Conservation (phyloP, 345 rosid species). For the Mallotus nudiflorus region DNA sequence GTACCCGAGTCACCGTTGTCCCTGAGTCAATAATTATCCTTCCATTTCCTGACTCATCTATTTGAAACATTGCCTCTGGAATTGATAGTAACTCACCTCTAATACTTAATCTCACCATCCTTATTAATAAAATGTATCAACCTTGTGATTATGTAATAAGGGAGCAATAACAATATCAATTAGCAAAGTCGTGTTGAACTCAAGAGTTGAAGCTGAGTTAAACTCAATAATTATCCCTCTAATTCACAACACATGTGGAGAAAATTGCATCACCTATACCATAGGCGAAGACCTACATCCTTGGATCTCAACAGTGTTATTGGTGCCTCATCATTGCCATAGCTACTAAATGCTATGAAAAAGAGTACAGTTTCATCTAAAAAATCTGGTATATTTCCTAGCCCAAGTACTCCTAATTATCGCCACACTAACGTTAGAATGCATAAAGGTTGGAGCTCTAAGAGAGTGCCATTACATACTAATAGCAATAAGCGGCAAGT, state of each 20-base stretch:
- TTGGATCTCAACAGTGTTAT: slow-evolving; percentile 68
- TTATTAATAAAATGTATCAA: slow-evolving; percentile 78
- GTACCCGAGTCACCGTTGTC: slow-evolving; percentile 80
- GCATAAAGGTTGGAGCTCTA: slow-evolving; percentile 98
- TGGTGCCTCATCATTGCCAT: slow-evolving; percentile 60
- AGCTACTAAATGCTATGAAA: slow-evolving; percentile 52
- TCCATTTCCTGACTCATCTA: slow-evolving; percentile 69
- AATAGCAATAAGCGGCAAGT: slow-evolving; percentile 56
- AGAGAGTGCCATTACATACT: slow-evolving; percentile 68
- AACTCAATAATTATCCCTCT: too few species aligned
- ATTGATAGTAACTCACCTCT: slow-evolving; percentile 58
- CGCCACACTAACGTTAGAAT: slow-evolving; percentile 48
- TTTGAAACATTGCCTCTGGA: slow-evolving; percentile 51
- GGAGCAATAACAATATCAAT: slow-evolving; percentile 59
- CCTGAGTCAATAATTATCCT: slow-evolving; percentile 91
- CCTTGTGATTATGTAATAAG: slow-evolving; percentile 58
- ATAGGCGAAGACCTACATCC: slow-evolving; percentile 69
- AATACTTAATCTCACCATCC: slow-evolving; percentile 65
- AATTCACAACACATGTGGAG: too few species aligned
- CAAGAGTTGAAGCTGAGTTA: slow-evolving; percentile 70
- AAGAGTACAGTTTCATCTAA: slow-evolving; percentile 50
- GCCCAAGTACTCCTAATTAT: slow-evolving; percentile 86
- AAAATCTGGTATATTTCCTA: slow-evolving; percentile 67
- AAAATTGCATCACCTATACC: too few species aligned
- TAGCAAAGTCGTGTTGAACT: slow-evolving; percentile 47